These are phyloP conservation scores for Hygrocybe coccinea DNA, from an alignment of 768 basidiomycete genomes.

Conservation along the genomic window DNA sequence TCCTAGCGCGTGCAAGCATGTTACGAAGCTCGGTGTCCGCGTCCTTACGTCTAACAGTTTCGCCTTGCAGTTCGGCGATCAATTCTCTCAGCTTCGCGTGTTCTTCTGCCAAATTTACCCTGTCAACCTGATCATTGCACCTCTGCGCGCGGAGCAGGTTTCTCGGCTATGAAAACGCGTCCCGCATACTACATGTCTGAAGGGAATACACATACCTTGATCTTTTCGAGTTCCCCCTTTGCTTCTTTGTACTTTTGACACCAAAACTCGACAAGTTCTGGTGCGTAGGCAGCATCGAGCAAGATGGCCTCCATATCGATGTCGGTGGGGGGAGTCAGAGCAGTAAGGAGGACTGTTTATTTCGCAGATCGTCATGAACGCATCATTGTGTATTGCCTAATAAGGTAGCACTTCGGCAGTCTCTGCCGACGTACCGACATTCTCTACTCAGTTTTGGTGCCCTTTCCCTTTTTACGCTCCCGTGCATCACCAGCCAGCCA, in stretches of 20 bases:
- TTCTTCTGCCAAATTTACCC: neutral
- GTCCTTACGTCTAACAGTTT: neutral
- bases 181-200: neutral
- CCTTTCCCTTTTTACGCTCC: constrained; percentile 51
- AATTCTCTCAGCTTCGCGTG: neutral
- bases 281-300: neutral
- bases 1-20: neutral
- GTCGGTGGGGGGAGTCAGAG: neutral
- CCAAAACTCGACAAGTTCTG: constrained; percentile 8
- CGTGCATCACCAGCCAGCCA: constrained; percentile 85
- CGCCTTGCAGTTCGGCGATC: neutral
- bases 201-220: neutral
- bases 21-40: neutral
- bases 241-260: neutral
- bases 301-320: neutral
- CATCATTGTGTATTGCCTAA: no score
- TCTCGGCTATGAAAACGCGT: neutral
- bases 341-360: neutral
- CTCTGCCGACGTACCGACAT: no score
- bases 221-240: constrained; percentile 5
- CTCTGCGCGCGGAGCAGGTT: neutral
- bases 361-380: neutral
- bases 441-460: constrained; percentile 39
- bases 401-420: neutral
- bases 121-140: neutral